These are phyloP conservation scores for Suillus paluster DNA, from an alignment of 768 basidiomycete genomes.

Conservation along the genomic window DNA sequence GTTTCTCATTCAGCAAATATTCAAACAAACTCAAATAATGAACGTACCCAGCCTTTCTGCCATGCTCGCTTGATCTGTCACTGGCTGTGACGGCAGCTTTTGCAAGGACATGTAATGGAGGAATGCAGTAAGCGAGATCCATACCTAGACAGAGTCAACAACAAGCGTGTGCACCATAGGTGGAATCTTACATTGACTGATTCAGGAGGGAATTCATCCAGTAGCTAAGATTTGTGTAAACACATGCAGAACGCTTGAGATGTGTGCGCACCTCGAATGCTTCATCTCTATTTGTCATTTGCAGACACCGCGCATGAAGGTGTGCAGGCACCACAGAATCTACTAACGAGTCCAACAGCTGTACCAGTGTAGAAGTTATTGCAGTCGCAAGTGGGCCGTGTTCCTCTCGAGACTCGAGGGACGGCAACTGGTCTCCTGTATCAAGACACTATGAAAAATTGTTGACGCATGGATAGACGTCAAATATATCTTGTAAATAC, in stretches of 20 bases:
- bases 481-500: conserved; percentile 37
- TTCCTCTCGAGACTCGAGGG: conserved; percentile 36
- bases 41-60: conserved; percentile 35
- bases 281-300: conserved; percentile 60
- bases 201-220: conserved; percentile 43
- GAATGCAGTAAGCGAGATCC: conserved; percentile 77
- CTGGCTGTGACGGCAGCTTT: conserved; percentile 31
- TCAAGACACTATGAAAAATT: conserved; percentile 60
- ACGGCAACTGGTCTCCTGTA: conserved; percentile 67
- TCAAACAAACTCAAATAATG: conserved; percentile 27
- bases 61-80: not conserved
- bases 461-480: not conserved
- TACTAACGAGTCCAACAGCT: conserved; percentile 58
- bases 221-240: not conserved
- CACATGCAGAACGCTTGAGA: not conserved
- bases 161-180: not conserved
- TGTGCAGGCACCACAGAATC: conserved; percentile 65
- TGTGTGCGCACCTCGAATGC: conserved; percentile 65
- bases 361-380: conserved; percentile 57
- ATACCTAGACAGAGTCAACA: conserved; percentile 49
- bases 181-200: conserved; percentile 62
- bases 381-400: conserved; percentile 36
- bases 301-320: conserved; percentile 57
- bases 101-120: conserved; percentile 65
- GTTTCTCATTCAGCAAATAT: not conserved